Conservation (phyloP, 805 yeast genomes). For the Wickerhamiella spandovensis region DNA sequence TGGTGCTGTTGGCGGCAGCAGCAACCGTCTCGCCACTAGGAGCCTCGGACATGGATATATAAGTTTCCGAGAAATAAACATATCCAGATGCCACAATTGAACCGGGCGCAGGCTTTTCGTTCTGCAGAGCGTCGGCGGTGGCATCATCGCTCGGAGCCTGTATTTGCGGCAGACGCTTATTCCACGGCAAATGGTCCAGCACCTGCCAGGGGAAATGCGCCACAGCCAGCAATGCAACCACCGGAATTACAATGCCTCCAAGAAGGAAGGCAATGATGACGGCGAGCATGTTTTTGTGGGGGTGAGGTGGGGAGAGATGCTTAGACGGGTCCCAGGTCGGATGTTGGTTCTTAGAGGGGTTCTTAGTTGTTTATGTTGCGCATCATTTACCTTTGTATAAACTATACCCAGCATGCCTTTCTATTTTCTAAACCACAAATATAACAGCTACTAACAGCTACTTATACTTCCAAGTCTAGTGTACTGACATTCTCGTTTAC, state of each 20-base stretch:
- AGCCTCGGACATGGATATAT: slow-evolving; percentile 35
- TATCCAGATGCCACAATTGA: slow-evolving; percentile 10
- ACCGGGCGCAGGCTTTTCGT: slow-evolving; percentile 5
- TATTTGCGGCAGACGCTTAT: background rate
- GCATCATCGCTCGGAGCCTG: background rate
- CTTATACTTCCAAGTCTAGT: no score
- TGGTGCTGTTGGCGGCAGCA: slow-evolving; percentile 13
- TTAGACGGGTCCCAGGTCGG: no score
- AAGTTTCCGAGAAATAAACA: slow-evolving; percentile 10
- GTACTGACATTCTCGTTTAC: no score
- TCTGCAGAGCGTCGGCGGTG: background rate
- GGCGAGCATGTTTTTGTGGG: background rate
- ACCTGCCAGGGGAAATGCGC: background rate
- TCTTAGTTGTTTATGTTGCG: no score
- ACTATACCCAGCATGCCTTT: no score
- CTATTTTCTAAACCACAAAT: no score
- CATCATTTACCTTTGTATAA: no score
- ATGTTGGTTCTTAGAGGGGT: no score
- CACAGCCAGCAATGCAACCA: background rate
- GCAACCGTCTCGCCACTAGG: slow-evolving; percentile 37
- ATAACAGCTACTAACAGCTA: no score
- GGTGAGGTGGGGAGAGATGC: background rate
- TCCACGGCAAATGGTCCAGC: background rate
- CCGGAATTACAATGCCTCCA: background rate
- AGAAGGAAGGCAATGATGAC: background rate